Conservation (phyloP, 1,139 yeast genomes). For the Yamadazyma conglobata region DNA sequence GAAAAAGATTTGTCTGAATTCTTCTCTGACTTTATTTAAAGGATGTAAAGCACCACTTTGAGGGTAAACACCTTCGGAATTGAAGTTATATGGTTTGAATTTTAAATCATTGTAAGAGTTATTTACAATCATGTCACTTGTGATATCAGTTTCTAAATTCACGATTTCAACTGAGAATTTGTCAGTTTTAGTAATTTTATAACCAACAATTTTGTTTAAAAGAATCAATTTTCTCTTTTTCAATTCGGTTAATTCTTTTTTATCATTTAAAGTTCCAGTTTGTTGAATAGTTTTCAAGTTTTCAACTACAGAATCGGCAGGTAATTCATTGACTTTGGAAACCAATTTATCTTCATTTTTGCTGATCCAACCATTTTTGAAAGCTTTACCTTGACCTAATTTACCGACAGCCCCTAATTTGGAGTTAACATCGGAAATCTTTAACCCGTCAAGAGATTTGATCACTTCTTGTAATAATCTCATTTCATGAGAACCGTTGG, state of each 20-base stretch:
- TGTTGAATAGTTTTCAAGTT: slow-evolving; percentile 57
- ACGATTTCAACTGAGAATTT: slow-evolving; percentile 80
- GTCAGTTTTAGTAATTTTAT: slow-evolving; percentile 71
- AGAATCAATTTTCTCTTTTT: slow-evolving; percentile 87
- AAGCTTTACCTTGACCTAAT: slow-evolving; percentile 97
- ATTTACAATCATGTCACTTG: slow-evolving; percentile 80
- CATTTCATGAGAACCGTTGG: slow-evolving; percentile 85
- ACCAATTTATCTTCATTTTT: slow-evolving; percentile 82
- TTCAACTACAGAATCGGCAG: slow-evolving; percentile 65
- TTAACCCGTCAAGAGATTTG: slow-evolving; percentile 72
- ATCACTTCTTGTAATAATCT: slow-evolving; percentile 76
- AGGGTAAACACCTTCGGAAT: slow-evolving; percentile 89
- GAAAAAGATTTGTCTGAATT: slow-evolving; percentile 95
- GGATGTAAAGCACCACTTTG: slow-evolving; percentile 95
- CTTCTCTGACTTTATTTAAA: slow-evolving; percentile 91
- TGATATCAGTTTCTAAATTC: slow-evolving; percentile 86
- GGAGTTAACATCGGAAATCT: slow-evolving; percentile 74
- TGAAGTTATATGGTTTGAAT: slow-evolving; percentile 94
- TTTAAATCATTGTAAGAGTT: slow-evolving; percentile 81
- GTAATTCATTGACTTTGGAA: slow-evolving; percentile 49
- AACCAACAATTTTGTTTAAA: slow-evolving; percentile 73
- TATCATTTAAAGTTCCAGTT: slow-evolving; percentile 56
- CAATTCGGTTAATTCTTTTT: slow-evolving; percentile 75
- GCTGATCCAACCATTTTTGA: slow-evolving; percentile 93
- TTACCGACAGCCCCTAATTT: slow-evolving; percentile 81